Evolutionary conservation across 257 asterid genomes (phyloP).

Genomic region (Haberlea rhodopensis): DNA sequence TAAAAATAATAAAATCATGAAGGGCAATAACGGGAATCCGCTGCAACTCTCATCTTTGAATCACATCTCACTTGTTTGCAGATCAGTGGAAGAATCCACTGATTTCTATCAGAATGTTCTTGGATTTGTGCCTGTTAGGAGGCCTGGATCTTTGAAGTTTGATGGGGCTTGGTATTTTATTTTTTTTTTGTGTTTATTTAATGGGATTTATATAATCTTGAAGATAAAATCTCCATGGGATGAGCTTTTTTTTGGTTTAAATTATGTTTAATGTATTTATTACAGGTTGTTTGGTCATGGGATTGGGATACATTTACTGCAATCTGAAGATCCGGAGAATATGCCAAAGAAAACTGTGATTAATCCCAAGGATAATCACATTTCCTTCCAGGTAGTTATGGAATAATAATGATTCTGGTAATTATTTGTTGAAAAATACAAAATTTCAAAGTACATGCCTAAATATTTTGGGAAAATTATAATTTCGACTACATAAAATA

Average conservation of each 20-base stretch:
- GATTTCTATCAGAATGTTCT: conserved; percentile 71
- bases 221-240: no score
- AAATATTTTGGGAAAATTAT: no score
- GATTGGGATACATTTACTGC: conserved; percentile 86
- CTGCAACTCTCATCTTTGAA: conserved; percentile 75
- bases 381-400: conserved; percentile 72
- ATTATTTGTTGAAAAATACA: neutral
- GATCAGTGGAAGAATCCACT: conserved; percentile 76
- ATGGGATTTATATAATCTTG: neutral
- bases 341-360: conserved; percentile 68
- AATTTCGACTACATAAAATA: no score
- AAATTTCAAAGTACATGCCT: no score
- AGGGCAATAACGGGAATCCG: conserved; percentile 62
- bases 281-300: conserved; percentile 92
- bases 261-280: neutral
- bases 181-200: neutral
- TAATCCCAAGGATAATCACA: conserved; percentile 91
- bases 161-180: conserved; percentile 78
- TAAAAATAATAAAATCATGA: conserved; percentile 34
- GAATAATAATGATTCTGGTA: no score
- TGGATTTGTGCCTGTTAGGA: conserved; percentile 78
- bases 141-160: conserved; percentile 87
- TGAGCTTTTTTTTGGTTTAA: neutral
- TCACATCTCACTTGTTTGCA: conserved; percentile 82
- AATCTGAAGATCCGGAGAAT: conserved; percentile 64